Evolutionary conservation across 83 land plant species (phyloP).

Genomic region (Isoetes engelmannii): DNA sequence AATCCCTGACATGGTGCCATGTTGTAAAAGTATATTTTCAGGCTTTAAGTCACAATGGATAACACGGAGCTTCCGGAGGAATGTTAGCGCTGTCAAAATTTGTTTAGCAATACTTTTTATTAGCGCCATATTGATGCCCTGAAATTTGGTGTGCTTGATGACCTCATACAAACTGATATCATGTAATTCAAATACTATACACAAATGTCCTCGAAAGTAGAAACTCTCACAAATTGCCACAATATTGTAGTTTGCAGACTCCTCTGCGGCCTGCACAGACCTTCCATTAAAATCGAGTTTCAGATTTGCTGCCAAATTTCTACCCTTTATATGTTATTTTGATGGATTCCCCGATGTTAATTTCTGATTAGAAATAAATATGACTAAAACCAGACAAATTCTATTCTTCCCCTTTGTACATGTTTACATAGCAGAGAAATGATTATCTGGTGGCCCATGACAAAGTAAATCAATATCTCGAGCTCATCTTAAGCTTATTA

Average conservation of each 20-base stretch:
- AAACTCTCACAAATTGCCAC: slow-evolving; percentile 38
- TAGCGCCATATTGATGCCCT: slow-evolving; percentile 34
- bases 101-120: slow-evolving; percentile 40
- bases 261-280: slow-evolving; percentile 35
- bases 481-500: no score
- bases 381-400: no score
- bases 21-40: slow-evolving; percentile 36
- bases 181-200: slow-evolving; percentile 36
- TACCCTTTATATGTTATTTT: no score
- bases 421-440: no score
- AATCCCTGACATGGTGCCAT: slow-evolving; percentile 32
- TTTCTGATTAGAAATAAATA: no score
- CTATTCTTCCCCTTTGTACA: no score
- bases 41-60: slow-evolving; percentile 44
- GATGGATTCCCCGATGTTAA: no score
- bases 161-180: slow-evolving; percentile 40
- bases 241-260: slow-evolving; percentile 26
- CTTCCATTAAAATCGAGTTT: slow-evolving; percentile 14
- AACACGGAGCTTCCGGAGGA: slow-evolving; percentile 29
- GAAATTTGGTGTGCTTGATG: slow-evolving; percentile 40
- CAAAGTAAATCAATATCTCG: no score
- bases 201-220: slow-evolving; percentile 38
- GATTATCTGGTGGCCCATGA: no score
- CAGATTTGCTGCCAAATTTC: neutral
- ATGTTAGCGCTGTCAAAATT: slow-evolving; percentile 23